These are phyloP conservation scores for Ricinus communis DNA, from an alignment of 345 rosid genomes.

Conservation along the genomic window DNA sequence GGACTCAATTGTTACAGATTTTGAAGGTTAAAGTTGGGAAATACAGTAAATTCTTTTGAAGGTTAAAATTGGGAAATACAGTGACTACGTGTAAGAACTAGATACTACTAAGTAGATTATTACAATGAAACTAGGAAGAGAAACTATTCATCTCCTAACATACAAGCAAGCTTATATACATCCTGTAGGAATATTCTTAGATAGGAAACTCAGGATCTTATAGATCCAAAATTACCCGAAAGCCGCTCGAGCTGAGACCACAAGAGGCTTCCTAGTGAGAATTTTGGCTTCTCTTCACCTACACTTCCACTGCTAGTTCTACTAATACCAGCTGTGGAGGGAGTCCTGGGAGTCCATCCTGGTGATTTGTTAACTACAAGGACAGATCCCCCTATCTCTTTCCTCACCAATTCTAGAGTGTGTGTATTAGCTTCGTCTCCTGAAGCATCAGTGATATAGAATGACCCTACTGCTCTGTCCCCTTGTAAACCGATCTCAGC, in stretches of 20 bases:
- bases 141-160: neutral
- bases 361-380: constrained; percentile 44
- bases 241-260: constrained; percentile 76
- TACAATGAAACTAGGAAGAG: constrained; percentile 5
- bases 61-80: neutral
- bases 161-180: constrained; percentile 12
- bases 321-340: constrained; percentile 27
- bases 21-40: neutral
- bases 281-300: constrained; percentile 38
- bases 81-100: neutral
- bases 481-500: constrained; percentile 57
- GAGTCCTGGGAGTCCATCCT: constrained; percentile 27
- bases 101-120: neutral
- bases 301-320: constrained; percentile 22
- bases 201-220: constrained; percentile 29
- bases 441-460: constrained; percentile 63
- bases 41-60: neutral
- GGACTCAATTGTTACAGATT: no score
- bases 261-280: constrained; percentile 59
- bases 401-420: constrained; percentile 48
- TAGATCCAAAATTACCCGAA: constrained; percentile 55
- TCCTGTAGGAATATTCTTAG: neutral
- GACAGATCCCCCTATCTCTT: constrained; percentile 63
- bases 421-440: constrained; percentile 46
- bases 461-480: constrained; percentile 64